Conservation (phyloP, 2,329 filamentous ascomycete species). For the Eutypella sp. region DNA sequence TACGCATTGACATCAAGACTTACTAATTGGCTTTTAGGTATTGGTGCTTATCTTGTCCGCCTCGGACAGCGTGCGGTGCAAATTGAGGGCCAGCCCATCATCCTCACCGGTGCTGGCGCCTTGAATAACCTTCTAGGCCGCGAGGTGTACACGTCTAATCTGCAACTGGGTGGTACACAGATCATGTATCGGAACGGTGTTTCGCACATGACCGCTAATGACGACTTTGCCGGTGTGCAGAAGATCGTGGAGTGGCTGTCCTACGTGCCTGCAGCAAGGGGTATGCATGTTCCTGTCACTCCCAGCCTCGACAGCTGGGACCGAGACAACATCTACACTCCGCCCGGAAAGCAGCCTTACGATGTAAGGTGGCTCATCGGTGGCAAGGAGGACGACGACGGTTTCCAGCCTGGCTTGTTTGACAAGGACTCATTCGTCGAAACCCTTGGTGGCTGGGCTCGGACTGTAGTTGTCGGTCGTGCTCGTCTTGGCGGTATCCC, state of each 20-base stretch:
- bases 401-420: conserved; percentile 87
- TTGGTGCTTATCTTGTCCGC: conserved; percentile 96
- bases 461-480: conserved; percentile 93
- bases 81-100: conserved; percentile 98
- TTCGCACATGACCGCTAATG: conserved; percentile 95
- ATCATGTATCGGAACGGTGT: conserved; percentile 99
- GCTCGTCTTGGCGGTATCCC: conserved; percentile 95
- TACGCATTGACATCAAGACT: background rate
- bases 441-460: conserved; percentile 92
- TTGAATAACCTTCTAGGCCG: conserved; percentile 98
- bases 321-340: conserved; percentile 81
- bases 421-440: conserved; percentile 97
- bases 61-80: conserved; percentile 98
- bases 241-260: conserved; percentile 99
- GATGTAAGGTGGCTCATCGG: conserved; percentile 92
- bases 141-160: conserved; percentile 97
- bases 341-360: conserved; percentile 76
- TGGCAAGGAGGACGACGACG: conserved; percentile 79
- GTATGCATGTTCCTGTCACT: conserved; percentile 86
- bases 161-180: conserved; percentile 99
- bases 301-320: conserved; percentile 86
- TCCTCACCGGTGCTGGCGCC: conserved; percentile 92
- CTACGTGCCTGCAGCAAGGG: conserved; percentile 93
- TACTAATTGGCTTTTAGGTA: conserved; percentile 52
- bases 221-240: conserved; percentile 95